Base-by-base conservation (phyloP, 495 filamentous ascomycete species). In the Daldinia loculata region DNA sequence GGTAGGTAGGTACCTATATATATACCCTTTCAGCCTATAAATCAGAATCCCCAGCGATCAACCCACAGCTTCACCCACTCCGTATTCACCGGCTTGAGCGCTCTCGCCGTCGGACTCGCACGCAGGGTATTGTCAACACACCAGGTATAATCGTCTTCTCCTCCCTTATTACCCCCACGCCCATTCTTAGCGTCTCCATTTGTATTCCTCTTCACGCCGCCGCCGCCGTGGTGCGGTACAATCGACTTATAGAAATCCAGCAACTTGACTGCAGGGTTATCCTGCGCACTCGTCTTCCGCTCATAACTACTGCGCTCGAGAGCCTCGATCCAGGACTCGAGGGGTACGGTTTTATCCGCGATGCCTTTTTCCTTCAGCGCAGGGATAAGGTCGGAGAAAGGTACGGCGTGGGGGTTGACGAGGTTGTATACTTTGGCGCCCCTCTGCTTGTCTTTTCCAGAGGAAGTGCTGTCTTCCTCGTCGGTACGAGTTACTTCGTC, bases 11-110 rank as follows among this genome's bases (percentile, higher is more conserved):
- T 6, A 43, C 26, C 26, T 4, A 32, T 45, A 30, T 57, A 36
- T 34, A 34, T 34, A 19, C 30, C 17, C n/a, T 4, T 36, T 43
- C 9, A 14, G 3, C 36, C 9, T 41, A 39, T 30, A 12, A 50
- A 34, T 65, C 56, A 72, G 2, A 76, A 63, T 7, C 67, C 64
- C 75, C 75, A 77, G 5, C 72, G 66, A 32, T 69, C 71, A 51
- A 75, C 69, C 72, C 75, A 77, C 41, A 71, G 52, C 69, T 67
- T 68, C 36, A 77, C 41, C 67, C 74, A 69, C n/a, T 75, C 69
- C 57, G 52, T 56, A 38, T 73, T 75, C 22, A 77, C 61, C 30
- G 69, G 66, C 55, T 61, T 53, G 34, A 77, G 15, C 5, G 60
- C 67, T 19, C 75, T 45, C 12, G 75, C 72, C 26, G 75, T 69